phyloP scores from a whole-genome alignment of 1,284 basidiomycete species.

The Boletellus deceptivus region DNA sequence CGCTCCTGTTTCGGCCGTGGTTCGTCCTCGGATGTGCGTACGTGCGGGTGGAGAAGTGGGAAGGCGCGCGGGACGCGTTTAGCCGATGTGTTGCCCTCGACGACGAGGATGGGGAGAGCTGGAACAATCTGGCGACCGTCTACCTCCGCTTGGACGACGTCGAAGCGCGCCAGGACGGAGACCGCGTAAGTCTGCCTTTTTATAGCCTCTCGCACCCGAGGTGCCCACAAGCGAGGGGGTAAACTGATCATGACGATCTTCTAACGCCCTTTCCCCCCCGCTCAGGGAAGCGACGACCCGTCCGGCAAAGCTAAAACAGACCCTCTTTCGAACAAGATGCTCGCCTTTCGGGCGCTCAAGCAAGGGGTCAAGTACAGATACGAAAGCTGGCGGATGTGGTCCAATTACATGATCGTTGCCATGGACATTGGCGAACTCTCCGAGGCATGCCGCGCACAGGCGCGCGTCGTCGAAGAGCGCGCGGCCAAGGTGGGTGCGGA shows the following conservation, averaged over 20 bases:
- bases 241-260: slow-evolving; percentile 11
- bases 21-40: slow-evolving; percentile 93
- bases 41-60: slow-evolving; percentile 81
- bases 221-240: neutral
- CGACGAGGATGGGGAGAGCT: slow-evolving; percentile 96
- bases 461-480: slow-evolving; percentile 81
- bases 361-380: slow-evolving; percentile 84
- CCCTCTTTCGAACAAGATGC: slow-evolving; percentile 64
- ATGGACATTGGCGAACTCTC: slow-evolving; percentile 91
- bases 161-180: slow-evolving; percentile 15
- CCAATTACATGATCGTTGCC: slow-evolving; percentile 94
- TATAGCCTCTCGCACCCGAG: no score
- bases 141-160: slow-evolving; percentile 78
- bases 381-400: slow-evolving; percentile 98
- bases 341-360: slow-evolving; percentile 93
- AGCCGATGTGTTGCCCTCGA: slow-evolving; percentile 85
- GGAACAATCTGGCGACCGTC: slow-evolving; percentile 96
- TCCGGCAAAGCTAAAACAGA: slow-evolving; percentile 30
- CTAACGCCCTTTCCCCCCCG: neutral
- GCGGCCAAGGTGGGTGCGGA: slow-evolving; percentile 59
- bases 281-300: slow-evolving; percentile 15
- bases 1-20: slow-evolving; percentile 86
- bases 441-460: slow-evolving; percentile 84
- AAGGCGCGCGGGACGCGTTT: slow-evolving; percentile 82
- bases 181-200: slow-evolving; percentile 28